Percentiles rank a stretch among this genome's conserved stretches.
phyloP scores from a whole-genome alignment of 108 stramenopile species.

The Epipyxis sp. region DNA sequence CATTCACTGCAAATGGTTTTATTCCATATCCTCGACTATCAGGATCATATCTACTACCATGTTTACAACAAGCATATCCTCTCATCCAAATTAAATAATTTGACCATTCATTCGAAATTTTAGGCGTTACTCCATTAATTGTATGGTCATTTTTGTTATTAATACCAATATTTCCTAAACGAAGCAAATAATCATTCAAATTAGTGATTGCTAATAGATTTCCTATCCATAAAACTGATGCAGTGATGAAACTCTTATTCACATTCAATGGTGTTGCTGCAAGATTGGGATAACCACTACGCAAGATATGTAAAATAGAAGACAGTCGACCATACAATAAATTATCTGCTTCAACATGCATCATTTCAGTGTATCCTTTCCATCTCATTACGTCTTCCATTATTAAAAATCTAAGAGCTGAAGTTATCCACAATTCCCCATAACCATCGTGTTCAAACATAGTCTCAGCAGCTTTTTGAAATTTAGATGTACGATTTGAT shows the following conservation, averaged over 20 bases:
- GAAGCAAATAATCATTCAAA: slow-evolving; percentile 23
- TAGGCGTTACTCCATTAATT: not conserved
- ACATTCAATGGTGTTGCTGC: slow-evolving; percentile 4
- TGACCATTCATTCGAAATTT: not conserved
- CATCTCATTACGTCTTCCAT: slow-evolving; percentile 21
- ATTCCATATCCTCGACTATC: slow-evolving; percentile 8
- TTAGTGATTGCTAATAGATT: not conserved
- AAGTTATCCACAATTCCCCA: slow-evolving; percentile 24
- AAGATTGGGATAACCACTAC: not conserved
- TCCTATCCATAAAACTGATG: slow-evolving; percentile 24
- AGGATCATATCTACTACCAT: not conserved
- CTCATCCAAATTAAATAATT: slow-evolving; percentile 11
- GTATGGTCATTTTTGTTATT: no score
- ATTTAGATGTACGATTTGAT: not conserved
- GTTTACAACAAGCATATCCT: not conserved
- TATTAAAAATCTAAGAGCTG: slow-evolving; percentile 22
- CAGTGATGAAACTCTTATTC: slow-evolving; percentile 17
- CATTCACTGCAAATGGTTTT: slow-evolving; percentile 15
- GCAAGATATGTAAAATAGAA: not conserved
- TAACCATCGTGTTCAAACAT: not conserved
- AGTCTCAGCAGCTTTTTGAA: not conserved
- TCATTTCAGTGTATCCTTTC: not conserved
- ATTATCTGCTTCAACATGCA: slow-evolving; percentile 33
- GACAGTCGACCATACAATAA: slow-evolving; percentile 13
- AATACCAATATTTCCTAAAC: no score